Conservation (phyloP, 2,329 filamentous ascomycete genomes). For the Fusarium redolens region DNA sequence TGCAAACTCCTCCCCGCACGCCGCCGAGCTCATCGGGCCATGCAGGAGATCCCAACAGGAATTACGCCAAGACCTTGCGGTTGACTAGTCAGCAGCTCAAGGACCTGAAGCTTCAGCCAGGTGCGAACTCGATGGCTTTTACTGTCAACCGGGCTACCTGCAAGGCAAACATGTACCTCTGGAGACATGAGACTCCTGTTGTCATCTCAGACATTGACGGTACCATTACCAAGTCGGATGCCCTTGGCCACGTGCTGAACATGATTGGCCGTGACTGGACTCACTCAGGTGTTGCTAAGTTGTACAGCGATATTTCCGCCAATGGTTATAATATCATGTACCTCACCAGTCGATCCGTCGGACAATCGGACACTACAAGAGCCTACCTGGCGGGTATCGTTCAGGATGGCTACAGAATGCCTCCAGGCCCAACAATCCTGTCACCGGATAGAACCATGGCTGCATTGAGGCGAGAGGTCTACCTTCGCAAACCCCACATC, state of each 20-base stretch:
- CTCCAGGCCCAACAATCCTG: conserved; percentile 92
- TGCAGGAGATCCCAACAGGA: conserved; percentile 77
- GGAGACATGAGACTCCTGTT: conserved; percentile 90
- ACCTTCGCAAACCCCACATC: conserved; percentile 94
- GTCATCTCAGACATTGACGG: conserved; percentile 99
- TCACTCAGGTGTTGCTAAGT: conserved; percentile 93
- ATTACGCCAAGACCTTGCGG: conserved; percentile 95
- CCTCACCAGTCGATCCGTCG: conserved; percentile 91
- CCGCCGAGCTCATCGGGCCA: conserved; percentile 72
- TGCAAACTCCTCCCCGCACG: conserved; percentile 74
- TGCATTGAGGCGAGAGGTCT: conserved; percentile 89
- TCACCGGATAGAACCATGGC: conserved; percentile 96
- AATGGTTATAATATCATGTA: conserved; percentile 99
- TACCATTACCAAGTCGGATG: conserved; percentile 98
- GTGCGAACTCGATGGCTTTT: conserved; percentile 95
- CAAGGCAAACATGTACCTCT: conserved; percentile 91
- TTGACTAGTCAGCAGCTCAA: conserved; percentile 96
- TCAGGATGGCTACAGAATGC: conserved; percentile 87
- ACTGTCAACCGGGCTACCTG: conserved; percentile 96
- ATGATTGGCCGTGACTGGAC: conserved; percentile 99
- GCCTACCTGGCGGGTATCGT: conserved; percentile 89
- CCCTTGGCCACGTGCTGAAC: conserved; percentile 91
- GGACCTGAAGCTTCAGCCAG: conserved; percentile 80
- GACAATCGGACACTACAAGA: conserved; percentile 90
- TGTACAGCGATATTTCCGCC: conserved; percentile 93